These are phyloP conservation scores for Xerocomus potaroensis DNA, from an alignment of 768 basidiomycete species.

Conservation along the genomic window DNA sequence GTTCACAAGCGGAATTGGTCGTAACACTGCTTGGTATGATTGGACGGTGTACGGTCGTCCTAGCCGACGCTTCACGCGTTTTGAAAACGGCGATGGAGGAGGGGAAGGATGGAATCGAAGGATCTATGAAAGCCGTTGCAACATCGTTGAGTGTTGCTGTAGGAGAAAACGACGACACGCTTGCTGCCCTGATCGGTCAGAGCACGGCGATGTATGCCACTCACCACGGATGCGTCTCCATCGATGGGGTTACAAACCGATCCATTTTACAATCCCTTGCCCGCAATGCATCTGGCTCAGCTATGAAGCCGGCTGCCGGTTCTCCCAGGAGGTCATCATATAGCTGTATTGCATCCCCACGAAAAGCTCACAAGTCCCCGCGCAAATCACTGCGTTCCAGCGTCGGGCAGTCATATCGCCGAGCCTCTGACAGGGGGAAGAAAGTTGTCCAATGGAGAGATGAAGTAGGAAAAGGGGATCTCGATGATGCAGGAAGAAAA, in stretches of 20 bases:
- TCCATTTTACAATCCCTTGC: slow-evolving; percentile 38
- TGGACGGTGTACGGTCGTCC: slow-evolving; percentile 69
- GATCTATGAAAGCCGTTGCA: slow-evolving; percentile 46
- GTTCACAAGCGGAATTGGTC: slow-evolving; percentile 61
- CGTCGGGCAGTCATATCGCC: slow-evolving; percentile 54
- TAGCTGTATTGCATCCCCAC: slow-evolving; percentile 40
- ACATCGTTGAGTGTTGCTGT: slow-evolving; percentile 49
- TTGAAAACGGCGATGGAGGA: slow-evolving; percentile 38
- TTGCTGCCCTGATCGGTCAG: slow-evolving; percentile 63
- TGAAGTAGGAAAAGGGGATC: slow-evolving; percentile 76
- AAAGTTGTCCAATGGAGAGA: slow-evolving; percentile 88
- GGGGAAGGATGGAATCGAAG: slow-evolving; percentile 34
- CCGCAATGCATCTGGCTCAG: slow-evolving; percentile 46
- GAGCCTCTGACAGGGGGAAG: slow-evolving; percentile 60
- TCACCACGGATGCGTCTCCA: slow-evolving; percentile 30
- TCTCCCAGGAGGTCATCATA: slow-evolving; percentile 43
- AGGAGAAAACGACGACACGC: slow-evolving; percentile 65
- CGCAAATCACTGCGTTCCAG: slow-evolving; percentile 72
- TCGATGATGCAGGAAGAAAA: slow-evolving; percentile 57
- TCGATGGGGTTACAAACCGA: slow-evolving; percentile 52
- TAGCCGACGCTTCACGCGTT: slow-evolving; percentile 53
- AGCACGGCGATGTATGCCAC: slow-evolving; percentile 57
- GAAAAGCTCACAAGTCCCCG: slow-evolving; percentile 54
- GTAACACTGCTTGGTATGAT: slow-evolving; percentile 77
- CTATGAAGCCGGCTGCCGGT: slow-evolving; percentile 39